These are phyloP conservation scores for Ophiorrhiza pumila DNA, from an alignment of 257 asterid species.

Conservation along the genomic window DNA sequence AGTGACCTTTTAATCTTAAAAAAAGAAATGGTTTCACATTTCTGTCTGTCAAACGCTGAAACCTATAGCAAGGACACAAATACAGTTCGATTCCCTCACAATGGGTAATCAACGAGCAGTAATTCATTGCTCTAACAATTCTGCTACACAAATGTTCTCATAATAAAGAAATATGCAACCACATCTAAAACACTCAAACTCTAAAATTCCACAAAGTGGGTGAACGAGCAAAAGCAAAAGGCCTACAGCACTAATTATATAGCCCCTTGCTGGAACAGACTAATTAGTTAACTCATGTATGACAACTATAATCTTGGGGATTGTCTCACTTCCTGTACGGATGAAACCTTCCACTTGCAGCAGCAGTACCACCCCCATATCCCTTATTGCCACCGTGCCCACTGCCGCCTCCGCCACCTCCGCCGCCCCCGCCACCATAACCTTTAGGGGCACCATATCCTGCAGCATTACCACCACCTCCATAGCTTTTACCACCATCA, in stretches of 20 bases:
- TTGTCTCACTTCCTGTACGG: conserved; percentile 72
- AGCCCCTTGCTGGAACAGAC: not conserved
- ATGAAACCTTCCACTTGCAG: conserved; percentile 63
- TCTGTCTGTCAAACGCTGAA: not conserved
- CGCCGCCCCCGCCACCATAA: conserved; percentile 28
- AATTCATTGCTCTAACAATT: conserved; percentile 10
- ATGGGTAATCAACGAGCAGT: conserved; percentile 9
- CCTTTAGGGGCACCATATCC: conserved; percentile 50
- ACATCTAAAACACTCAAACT: conserved; percentile 10
- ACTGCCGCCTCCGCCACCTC: conserved; percentile 28
- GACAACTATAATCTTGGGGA: not conserved
- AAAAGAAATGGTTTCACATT: no score
- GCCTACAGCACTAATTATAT: conserved; percentile 3
- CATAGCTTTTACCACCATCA: conserved; percentile 55
- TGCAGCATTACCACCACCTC: conserved; percentile 44
- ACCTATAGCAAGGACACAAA: not conserved
- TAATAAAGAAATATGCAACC: conserved; percentile 5
- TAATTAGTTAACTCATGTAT: conserved; percentile 1
- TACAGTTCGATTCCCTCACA: conserved; percentile 6
- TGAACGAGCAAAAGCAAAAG: not conserved
- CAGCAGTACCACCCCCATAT: conserved; percentile 47
- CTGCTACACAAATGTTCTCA: conserved; percentile 1
- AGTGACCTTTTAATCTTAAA: not conserved
- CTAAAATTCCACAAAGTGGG: not conserved
- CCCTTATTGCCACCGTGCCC: conserved; percentile 36